Conservation (phyloP, 495 filamentous ascomycete genomes). For the Trichoderma virens region DNA sequence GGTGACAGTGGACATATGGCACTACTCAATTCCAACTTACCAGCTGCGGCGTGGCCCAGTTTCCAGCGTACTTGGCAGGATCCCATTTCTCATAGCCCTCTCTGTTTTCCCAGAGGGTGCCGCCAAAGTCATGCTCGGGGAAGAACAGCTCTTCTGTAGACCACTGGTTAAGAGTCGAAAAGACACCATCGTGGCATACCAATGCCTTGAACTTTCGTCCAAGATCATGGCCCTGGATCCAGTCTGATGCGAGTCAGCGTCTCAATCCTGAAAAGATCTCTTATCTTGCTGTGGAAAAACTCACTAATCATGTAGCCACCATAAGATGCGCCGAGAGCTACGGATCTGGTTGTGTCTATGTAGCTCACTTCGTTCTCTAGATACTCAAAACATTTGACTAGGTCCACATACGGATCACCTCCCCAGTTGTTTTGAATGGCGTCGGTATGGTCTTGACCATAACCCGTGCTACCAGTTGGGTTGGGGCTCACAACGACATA, state of each 20-base stretch:
- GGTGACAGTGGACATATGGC: not conserved
- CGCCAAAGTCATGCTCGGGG: slow-evolving; percentile 73
- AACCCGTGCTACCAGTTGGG: slow-evolving; percentile 79
- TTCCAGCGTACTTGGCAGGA: slow-evolving; percentile 53
- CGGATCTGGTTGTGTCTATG: slow-evolving; percentile 68
- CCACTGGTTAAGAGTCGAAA: slow-evolving; percentile 68
- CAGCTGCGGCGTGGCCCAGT: slow-evolving; percentile 80
- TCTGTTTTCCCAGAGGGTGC: slow-evolving; percentile 65
- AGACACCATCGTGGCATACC: slow-evolving; percentile 86
- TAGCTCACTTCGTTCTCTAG: slow-evolving; percentile 63
- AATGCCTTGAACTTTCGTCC: slow-evolving; percentile 81
- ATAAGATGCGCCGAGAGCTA: slow-evolving; percentile 77
- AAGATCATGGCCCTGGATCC: slow-evolving; percentile 62
- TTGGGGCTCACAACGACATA: slow-evolving; percentile 86
- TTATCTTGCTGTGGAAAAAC: not conserved
- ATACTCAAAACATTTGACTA: slow-evolving; percentile 73
- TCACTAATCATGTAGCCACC: slow-evolving; percentile 79
- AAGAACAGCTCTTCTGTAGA: slow-evolving; percentile 85
- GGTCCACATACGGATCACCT: slow-evolving; percentile 66
- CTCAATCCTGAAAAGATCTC: no score
- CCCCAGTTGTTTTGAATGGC: slow-evolving; percentile 75
- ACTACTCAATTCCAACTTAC: slow-evolving; percentile 14
- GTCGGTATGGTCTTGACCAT: slow-evolving; percentile 73
- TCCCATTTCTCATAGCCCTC: slow-evolving; percentile 77
- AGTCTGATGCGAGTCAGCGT: slow-evolving; percentile 35